Evolutionary conservation across 2,329 filamentous ascomycete species (phyloP).

Genomic region (Stemphylium beticola): DNA sequence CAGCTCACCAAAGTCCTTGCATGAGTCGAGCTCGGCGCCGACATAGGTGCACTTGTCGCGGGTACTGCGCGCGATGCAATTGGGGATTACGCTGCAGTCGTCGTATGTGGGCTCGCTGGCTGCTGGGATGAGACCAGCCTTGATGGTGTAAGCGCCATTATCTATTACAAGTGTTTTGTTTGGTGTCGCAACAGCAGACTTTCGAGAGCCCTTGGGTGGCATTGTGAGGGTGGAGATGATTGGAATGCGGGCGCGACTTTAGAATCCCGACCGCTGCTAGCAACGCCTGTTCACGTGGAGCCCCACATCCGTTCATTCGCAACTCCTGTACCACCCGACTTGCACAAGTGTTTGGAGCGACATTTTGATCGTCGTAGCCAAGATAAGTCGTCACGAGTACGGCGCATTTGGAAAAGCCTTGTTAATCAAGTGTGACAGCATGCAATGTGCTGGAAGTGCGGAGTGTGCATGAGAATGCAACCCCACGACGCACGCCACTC

Average conservation of each 20-base stretch:
- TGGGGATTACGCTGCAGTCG: constrained; percentile 75
- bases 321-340: not conserved
- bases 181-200: constrained; percentile 25
- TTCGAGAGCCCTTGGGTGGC: constrained; percentile 44
- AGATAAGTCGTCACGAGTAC: no score
- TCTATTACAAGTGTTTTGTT: constrained; percentile 79
- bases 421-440: not conserved
- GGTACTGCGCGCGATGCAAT: constrained; percentile 81
- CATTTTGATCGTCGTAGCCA: not conserved
- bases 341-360: not conserved
- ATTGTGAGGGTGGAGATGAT: constrained; percentile 18
- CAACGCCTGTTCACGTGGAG: constrained; percentile 13
- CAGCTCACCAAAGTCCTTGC: constrained; percentile 88
- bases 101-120: constrained; percentile 33
- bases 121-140: constrained; percentile 74
- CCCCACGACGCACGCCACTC: not conserved
- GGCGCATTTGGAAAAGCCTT: not conserved
- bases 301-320: not conserved
- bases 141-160: constrained; percentile 90
- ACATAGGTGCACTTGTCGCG: constrained; percentile 81
- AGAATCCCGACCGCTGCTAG: not conserved
- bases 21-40: constrained; percentile 76
- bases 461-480: constrained; percentile 5
- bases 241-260: not conserved
- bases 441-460: not conserved